Evolutionary conservation across 805 yeast species (phyloP).

Genomic region (Saccharomycopsis fodiens): DNA sequence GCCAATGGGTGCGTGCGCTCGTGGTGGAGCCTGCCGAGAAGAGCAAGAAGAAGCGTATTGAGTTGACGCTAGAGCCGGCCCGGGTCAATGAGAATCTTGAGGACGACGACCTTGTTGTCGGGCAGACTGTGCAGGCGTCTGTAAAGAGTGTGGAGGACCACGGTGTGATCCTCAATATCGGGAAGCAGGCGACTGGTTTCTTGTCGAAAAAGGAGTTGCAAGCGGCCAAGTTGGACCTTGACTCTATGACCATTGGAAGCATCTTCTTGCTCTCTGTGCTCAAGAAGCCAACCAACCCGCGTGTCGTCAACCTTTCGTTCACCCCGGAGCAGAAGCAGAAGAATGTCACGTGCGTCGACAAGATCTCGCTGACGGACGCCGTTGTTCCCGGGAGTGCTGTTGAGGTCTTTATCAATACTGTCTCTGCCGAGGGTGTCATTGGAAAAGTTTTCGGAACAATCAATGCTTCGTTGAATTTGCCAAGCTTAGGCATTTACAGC

Average conservation of each 20-base stretch:
- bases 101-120: slow-evolving; percentile 56
- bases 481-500: slow-evolving; percentile 49
- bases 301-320: slow-evolving; percentile 41
- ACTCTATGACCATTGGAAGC: slow-evolving; percentile 47
- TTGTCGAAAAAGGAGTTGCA: slow-evolving; percentile 61
- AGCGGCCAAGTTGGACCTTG: slow-evolving; percentile 31
- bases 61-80: slow-evolving; percentile 67
- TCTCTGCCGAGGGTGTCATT: slow-evolving; percentile 54
- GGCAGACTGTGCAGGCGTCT: slow-evolving; percentile 65
- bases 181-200: slow-evolving; percentile 59
- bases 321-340: slow-evolving; percentile 31
- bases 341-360: slow-evolving; percentile 39
- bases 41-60: slow-evolving; percentile 50
- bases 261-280: slow-evolving; percentile 57
- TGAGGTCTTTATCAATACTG: slow-evolving; percentile 60
- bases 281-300: slow-evolving; percentile 29
- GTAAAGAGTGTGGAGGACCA: slow-evolving; percentile 85
- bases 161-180: slow-evolving; percentile 73
- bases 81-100: slow-evolving; percentile 54
- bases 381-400: slow-evolving; percentile 81
- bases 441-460: slow-evolving; percentile 69
- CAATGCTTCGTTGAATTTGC: slow-evolving; percentile 59
- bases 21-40: slow-evolving; percentile 49
- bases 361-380: slow-evolving; percentile 69
- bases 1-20: slow-evolving; percentile 81